These are phyloP conservation scores for Suhomyces canberraensis DNA, from an alignment of 805 yeast species.

Conservation along the genomic window DNA sequence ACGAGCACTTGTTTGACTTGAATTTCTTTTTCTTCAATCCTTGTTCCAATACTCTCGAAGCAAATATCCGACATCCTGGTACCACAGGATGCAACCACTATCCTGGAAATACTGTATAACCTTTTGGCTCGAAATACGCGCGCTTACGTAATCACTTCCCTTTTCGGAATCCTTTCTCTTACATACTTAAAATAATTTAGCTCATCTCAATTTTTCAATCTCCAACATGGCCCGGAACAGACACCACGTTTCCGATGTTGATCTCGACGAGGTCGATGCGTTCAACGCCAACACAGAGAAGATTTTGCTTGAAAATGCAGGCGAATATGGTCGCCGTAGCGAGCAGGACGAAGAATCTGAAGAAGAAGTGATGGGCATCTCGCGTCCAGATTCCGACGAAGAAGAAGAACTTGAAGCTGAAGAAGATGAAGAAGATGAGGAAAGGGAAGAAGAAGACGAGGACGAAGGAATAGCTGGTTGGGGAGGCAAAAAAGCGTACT, in stretches of 20 bases:
- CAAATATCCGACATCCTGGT: too few relatives aligned
- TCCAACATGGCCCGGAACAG: slow-evolving; percentile 15
- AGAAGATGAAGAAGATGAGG: slow-evolving; percentile 42
- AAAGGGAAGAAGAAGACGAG: slow-evolving; percentile 28
- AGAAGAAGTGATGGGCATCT: slow-evolving; percentile 47
- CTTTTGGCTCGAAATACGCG: too few relatives aligned
- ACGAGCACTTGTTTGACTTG: too few relatives aligned
- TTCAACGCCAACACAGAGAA: slow-evolving; percentile 61
- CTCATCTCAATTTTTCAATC: too few relatives aligned
- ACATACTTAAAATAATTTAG: too few relatives aligned
- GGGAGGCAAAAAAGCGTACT: slow-evolving; percentile 48
- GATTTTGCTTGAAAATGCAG: slow-evolving; percentile 55
- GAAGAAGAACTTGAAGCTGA: slow-evolving; percentile 50
- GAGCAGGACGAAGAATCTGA: slow-evolving; percentile 43
- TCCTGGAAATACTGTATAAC: too few relatives aligned
- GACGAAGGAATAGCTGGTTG: slow-evolving; percentile 30
- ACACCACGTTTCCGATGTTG: slow-evolving; percentile 26
- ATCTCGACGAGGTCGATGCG: slow-evolving; percentile 64
- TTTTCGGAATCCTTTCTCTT: too few relatives aligned
- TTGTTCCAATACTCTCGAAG: too few relatives aligned
- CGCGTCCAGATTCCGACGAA: slow-evolving; percentile 40
- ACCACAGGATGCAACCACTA: too few relatives aligned
- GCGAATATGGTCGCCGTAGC: slow-evolving; percentile 28
- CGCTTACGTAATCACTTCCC: too few relatives aligned
- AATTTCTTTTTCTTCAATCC: too few relatives aligned